Conservation (phyloP, 1,139 yeast genomes). For the Blastobotrys illinoisensis region DNA sequence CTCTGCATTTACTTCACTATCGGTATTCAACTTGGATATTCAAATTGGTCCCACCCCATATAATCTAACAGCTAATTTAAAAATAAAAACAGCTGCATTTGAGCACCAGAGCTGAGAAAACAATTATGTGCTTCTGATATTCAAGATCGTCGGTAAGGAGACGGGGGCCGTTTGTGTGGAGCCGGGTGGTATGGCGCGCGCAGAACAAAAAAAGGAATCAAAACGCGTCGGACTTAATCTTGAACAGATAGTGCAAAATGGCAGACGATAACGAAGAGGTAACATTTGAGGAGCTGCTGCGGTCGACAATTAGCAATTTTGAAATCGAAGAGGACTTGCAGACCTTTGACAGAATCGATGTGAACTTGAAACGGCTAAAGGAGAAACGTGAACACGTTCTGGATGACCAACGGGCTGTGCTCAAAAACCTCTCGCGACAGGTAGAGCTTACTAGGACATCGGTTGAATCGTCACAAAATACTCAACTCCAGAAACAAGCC, state of each 20-base stretch:
- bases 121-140: no score
- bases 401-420: constrained; percentile 18
- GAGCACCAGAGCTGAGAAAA: no score
- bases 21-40: no score
- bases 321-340: constrained; percentile 47
- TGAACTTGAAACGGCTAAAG: constrained; percentile 16
- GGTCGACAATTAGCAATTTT: constrained; percentile 42
- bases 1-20: no score
- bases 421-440: constrained; percentile 28
- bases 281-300: constrained; percentile 6
- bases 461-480: constrained; percentile 32
- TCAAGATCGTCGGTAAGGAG: no score
- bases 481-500: constrained; percentile 26
- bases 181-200: background rate
- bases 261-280: constrained; percentile 4
- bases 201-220: background rate
- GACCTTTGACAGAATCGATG: constrained; percentile 21
- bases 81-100: no score
- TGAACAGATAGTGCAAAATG: background rate
- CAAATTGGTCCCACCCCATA: no score
- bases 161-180: no score
- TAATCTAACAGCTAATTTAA: no score
- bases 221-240: background rate
- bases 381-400: constrained; percentile 16
- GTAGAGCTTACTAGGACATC: constrained; percentile 27